Evolutionary conservation across 202 grass and related monocot genomes (phyloP), one percentile per base, ranked within the genome.

Genomic region (Dendrocalamus latiflorus): DNA sequence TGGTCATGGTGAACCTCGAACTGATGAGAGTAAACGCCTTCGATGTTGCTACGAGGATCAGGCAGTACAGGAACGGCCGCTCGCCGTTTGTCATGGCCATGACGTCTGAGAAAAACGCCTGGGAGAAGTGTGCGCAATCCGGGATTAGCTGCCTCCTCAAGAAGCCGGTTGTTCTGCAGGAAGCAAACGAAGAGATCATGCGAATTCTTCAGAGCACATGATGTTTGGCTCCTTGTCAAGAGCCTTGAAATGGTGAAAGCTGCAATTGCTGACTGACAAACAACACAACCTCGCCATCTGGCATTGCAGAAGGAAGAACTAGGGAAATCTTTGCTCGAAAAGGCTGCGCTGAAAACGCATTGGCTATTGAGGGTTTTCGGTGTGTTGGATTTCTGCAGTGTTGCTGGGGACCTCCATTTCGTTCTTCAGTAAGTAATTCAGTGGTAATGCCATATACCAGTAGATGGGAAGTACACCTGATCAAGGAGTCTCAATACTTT

Each of bases 81-180:
- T 90, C 87, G 92, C 92, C 89, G 0, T 58, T 82, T 15, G 69
- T 94, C 68, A 62, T 91, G 78, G 89, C 84, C 68, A 77, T 91
- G 77, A 86, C 87, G 0, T 89, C 87, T 0, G 83, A 83, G 66
- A 74, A 80, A 10, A 91, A 89, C 8, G 45, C 75, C 4, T 81
- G 87, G 92, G 87, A 94, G 81, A 90, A 83, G 63, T 91, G 92
- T 30, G 79, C 77, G 0, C 89, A 90, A 56, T 86, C 78, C 0
- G 92, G 92, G 75, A 91, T 94, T 50, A 91, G 81, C 3, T 82
- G 92, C 3, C 13, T 94, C 41, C 67, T 94, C 56, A 67, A 84
- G 78, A 91, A 86, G 77, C 92, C 92, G 1, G 78, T 91, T 58
- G 74, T 79, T 21, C 67, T 90, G 38, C 78, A 65, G 10, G 73